Percentiles rank a stretch among this genome's conserved stretches.
These are phyloP conservation scores for Agaricus sinodeliciosus DNA, from an alignment of 768 basidiomycete genomes.

Conservation along the genomic window DNA sequence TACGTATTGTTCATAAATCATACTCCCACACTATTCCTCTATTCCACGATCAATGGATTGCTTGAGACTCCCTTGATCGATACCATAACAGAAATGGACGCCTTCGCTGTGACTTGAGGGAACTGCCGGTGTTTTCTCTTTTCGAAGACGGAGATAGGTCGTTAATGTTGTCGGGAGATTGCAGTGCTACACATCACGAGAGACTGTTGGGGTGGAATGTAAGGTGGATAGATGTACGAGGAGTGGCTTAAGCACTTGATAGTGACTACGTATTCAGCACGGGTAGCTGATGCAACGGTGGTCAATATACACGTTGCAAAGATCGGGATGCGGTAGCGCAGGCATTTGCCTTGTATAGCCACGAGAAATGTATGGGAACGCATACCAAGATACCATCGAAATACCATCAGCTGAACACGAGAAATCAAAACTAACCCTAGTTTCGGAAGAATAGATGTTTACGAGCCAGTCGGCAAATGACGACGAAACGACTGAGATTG, in stretches of 20 bases:
- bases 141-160: no score
- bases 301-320: conserved; percentile 49
- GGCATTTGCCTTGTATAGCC: conserved; percentile 28
- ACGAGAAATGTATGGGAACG: conserved; percentile 39
- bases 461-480: conserved; percentile 1
- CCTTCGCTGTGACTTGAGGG: no score
- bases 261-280: conserved; percentile 34
- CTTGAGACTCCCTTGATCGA: no score
- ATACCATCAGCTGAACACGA: conserved; percentile 35
- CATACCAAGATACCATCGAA: conserved; percentile 36
- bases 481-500: not conserved
- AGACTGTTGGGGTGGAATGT: no score
- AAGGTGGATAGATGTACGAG: no score
- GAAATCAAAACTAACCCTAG: not conserved
- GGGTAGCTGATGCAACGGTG: conserved; percentile 38
- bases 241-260: conserved; percentile 12
- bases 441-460: not conserved
- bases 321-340: conserved; percentile 38
- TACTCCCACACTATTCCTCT: no score
- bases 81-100: no score
- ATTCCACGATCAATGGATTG: no score
- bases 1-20: no score
- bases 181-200: no score
- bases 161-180: no score
- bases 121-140: no score